Base-by-base conservation (phyloP, 2,329 filamentous ascomycete species). In the Trichoderma cornu-damae region DNA sequence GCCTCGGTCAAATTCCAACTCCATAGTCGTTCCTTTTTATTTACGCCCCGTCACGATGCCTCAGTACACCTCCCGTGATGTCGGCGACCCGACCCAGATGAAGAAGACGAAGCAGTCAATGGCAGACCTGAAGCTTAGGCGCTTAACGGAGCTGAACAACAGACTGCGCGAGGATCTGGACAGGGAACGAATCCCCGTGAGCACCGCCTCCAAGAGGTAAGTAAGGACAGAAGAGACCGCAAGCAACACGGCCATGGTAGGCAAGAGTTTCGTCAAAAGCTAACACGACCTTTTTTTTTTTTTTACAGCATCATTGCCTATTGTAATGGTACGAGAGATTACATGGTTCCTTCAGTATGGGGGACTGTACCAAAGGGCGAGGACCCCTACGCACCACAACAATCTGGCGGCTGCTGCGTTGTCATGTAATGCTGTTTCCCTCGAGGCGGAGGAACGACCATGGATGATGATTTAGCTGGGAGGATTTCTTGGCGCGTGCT, bases 71-170 rank as follows among this genome's bases (percentile, higher is more conserved):
- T 85, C 83, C 48, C 81, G 84, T 67, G 84, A 87, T 69, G 81
- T 83, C 61, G 82, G 82, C 74, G 84, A 87, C 70, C 82, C 83
- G 72, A 82, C 81, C 68, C 83, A 86, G 72, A 83, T 85, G 67
- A 85, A 83, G 82, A 96, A 92, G 79, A 97, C 95, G 80, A 96
- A 96, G 81, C 94, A 97, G 79, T 96, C 90, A 72, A 97, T 99
- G 90, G 93, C 93, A 66, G 94, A 99, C 74, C 84, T 99, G 64
- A 99, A 99, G 82, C 85, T 97, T 69, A 87, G 94, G 69, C 88
- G 94, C 64, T 81, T 99, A 75, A 97, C 92, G 61, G 94, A 99
- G 79, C 84, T 99, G 69, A 99, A 97, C 81, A 90, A 90, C 75
- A 88, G 94, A 67, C 79, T 99, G 73, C 89, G 92, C 69, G 94